Evolutionary conservation across 805 yeast genomes (phyloP).

Genomic region (Candida tibetensis): DNA sequence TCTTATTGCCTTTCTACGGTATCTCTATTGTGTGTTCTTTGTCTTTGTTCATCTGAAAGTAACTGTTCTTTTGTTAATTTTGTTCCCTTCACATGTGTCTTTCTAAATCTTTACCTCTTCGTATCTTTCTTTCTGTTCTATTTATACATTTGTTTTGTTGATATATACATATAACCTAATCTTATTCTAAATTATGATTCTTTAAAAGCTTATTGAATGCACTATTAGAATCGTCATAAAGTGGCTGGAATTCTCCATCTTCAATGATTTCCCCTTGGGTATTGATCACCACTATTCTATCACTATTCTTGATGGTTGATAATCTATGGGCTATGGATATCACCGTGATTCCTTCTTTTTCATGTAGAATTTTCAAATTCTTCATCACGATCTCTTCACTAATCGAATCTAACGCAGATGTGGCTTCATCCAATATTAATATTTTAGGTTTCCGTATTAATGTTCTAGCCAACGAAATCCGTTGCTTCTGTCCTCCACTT

Average conservation of each 20-base stretch:
- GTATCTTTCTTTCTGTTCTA: background rate
- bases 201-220: constrained; percentile 36
- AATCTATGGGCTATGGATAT: constrained; percentile 90
- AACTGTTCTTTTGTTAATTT: background rate
- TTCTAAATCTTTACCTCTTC: background rate
- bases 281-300: constrained; percentile 70
- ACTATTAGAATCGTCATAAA: constrained; percentile 28
- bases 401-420: constrained; percentile 87
- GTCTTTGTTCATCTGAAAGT: background rate
- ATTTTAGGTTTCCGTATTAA: constrained; percentile 74
- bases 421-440: constrained; percentile 89
- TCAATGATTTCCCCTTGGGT: constrained; percentile 57
- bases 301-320: constrained; percentile 81
- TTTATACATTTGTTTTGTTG: background rate
- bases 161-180: background rate
- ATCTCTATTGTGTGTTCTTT: background rate
- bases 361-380: constrained; percentile 57
- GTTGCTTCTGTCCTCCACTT: constrained; percentile 93
- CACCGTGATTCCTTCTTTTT: constrained; percentile 59
- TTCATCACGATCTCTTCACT: constrained; percentile 82
- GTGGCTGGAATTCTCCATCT: constrained; percentile 44
- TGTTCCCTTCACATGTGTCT: background rate
- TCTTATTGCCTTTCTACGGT: background rate
- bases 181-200: constrained; percentile 13
- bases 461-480: constrained; percentile 89